Evolutionary conservation across 768 basidiomycete genomes (phyloP).

Genomic region (Phanerochaete carnosa): DNA sequence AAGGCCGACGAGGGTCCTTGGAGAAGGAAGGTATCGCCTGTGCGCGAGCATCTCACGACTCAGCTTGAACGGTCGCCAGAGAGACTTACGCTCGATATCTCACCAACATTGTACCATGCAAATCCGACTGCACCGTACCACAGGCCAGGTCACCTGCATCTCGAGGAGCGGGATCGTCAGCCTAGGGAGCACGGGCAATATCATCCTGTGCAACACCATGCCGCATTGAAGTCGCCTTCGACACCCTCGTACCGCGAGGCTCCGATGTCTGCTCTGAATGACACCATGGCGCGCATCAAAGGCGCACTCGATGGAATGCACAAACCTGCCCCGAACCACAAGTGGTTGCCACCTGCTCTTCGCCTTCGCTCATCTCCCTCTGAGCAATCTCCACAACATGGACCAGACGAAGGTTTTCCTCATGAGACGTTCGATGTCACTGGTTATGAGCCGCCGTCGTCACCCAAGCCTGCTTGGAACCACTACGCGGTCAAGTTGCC

Average conservation of each 20-base stretch:
- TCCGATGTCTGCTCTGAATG: constrained; percentile 73
- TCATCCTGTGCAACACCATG: neutral
- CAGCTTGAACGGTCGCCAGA: neutral
- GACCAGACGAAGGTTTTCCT: constrained; percentile 6
- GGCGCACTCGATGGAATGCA: constrained; percentile 72
- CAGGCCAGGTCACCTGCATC: neutral
- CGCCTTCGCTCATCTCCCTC: constrained; percentile 1
- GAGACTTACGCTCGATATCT: constrained; percentile 8
- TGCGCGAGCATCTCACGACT: constrained; percentile 1
- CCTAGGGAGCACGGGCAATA: neutral
- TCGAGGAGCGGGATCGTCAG: neutral
- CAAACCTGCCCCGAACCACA: constrained; percentile 32
- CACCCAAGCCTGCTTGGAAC: constrained; percentile 26
- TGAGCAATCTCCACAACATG: neutral
- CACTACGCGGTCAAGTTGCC: constrained; percentile 34
- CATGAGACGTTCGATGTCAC: constrained; percentile 26
- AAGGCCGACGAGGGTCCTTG: constrained; percentile 40
- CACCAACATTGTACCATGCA: neutral
- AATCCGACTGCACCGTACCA: neutral
- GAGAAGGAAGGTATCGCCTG: constrained; percentile 33
- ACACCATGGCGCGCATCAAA: constrained; percentile 83
- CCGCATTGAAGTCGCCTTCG: constrained; percentile 20
- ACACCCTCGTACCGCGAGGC: constrained; percentile 40
- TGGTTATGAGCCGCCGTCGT: constrained; percentile 19
- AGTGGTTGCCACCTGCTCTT: constrained; percentile 28